These are phyloP conservation scores for Didymella arachidicola DNA, from an alignment of 2,329 filamentous ascomycete genomes.

Conservation along the genomic window DNA sequence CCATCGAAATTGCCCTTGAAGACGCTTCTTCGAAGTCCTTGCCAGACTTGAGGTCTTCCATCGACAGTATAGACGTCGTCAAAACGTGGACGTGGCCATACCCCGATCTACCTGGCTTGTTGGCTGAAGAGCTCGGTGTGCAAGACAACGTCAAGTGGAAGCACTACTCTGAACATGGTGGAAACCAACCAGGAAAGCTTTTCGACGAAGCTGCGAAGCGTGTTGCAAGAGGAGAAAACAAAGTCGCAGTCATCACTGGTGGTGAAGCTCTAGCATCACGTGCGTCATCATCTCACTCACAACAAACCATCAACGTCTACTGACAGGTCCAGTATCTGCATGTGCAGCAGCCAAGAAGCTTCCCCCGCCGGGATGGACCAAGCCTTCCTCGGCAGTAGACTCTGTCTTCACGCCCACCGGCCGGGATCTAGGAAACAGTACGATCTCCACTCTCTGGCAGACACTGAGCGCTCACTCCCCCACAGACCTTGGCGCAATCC, in stretches of 20 bases:
- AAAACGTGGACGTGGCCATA: conserved; percentile 73
- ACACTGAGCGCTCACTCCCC: conserved; percentile 25
- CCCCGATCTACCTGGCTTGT: conserved; percentile 62
- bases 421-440: conserved; percentile 54
- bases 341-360: conserved; percentile 61
- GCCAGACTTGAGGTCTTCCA: conserved; percentile 52
- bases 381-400: conserved; percentile 56
- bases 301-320: neutral
- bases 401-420: conserved; percentile 62
- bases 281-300: conserved; percentile 40
- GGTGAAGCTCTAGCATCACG: conserved; percentile 70
- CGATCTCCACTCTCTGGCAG: conserved; percentile 31
- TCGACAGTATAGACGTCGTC: conserved; percentile 68
- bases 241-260: conserved; percentile 67
- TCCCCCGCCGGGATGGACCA: conserved; percentile 68
- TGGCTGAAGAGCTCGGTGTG: conserved; percentile 61
- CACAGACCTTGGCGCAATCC: conserved; percentile 63
- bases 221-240: conserved; percentile 62
- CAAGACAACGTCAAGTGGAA: conserved; percentile 57
- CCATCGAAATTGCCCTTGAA: conserved; percentile 60
- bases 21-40: conserved; percentile 55
- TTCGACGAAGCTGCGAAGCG: conserved; percentile 70
- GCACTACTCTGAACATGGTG: conserved; percentile 66
- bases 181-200: conserved; percentile 67
- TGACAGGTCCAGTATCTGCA: conserved; percentile 55